Conservation (phyloP, 1,284 basidiomycete species). For the Mycosarcoma mackinlayi region DNA sequence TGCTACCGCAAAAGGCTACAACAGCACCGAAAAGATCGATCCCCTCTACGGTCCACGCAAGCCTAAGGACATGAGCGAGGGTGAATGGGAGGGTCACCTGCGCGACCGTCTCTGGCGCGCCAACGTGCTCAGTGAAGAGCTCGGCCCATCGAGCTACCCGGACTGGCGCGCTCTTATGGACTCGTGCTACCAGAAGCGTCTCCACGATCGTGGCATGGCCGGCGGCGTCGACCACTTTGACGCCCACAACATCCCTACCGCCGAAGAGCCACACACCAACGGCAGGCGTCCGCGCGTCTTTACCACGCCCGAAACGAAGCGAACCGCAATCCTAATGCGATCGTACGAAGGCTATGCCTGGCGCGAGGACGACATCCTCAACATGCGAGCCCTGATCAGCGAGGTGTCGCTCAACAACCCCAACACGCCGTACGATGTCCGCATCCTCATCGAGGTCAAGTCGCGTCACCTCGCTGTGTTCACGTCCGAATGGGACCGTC, state of each 20-base stretch:
- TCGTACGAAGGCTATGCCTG: conserved; percentile 67
- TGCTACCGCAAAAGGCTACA: too few relatives aligned
- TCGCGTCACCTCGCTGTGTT: conserved; percentile 64
- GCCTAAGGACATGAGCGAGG: conserved; percentile 54
- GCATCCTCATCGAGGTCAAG: conserved; percentile 68
- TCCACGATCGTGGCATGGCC: conserved; percentile 60
- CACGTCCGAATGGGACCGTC: conserved; percentile 67
- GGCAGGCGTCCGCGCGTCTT: conserved; percentile 42
- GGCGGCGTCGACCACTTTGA: conserved; percentile 60
- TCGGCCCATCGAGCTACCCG: conserved; percentile 59
- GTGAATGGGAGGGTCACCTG: conserved; percentile 62
- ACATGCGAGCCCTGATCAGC: conserved; percentile 67
- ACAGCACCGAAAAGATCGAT: conserved; percentile 59
- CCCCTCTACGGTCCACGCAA: conserved; percentile 61
- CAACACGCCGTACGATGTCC: conserved; percentile 66
- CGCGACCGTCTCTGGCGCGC: conserved; percentile 61
- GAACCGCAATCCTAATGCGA: conserved; percentile 66
- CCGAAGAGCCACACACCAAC: conserved; percentile 40
- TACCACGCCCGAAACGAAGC: conserved; percentile 64
- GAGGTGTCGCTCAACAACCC: conserved; percentile 68
- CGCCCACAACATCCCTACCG: conserved; percentile 41
- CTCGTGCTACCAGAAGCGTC: conserved; percentile 62
- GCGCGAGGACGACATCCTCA: conserved; percentile 68
- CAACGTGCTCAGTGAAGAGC: conserved; percentile 60
- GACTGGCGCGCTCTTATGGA: conserved; percentile 68